A percentile compares a stretch with the other conserved stretches of the same genome.
These are phyloP conservation scores for Bonia amplexicaulis DNA, from an alignment of 176 grass and related monocot species.

Conservation along the genomic window DNA sequence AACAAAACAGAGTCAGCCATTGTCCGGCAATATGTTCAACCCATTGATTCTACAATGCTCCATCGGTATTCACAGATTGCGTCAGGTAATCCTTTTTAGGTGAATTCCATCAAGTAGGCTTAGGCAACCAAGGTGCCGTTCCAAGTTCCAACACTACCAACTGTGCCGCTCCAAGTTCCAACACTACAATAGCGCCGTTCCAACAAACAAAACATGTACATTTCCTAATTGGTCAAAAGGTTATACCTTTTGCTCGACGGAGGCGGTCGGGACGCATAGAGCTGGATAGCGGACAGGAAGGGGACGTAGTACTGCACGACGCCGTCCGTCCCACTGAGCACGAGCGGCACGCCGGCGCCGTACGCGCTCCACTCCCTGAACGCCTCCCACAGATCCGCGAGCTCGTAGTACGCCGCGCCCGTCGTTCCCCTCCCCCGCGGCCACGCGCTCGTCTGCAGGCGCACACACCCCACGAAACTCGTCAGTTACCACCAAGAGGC, in stretches of 20 bases:
- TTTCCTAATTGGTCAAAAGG: background rate
- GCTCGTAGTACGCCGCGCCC: constrained; percentile 45
- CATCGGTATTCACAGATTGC: background rate
- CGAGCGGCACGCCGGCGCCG: constrained; percentile 65
- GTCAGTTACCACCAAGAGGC: background rate
- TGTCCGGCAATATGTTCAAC: constrained; percentile 5
- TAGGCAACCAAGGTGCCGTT: background rate
- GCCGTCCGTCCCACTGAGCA: constrained; percentile 54
- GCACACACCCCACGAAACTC: background rate
- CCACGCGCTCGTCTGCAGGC: constrained; percentile 19
- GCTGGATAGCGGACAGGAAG: constrained; percentile 73
- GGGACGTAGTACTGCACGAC: constrained; percentile 89
- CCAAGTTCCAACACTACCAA: too few relatives aligned
- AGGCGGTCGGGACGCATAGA: constrained; percentile 38
- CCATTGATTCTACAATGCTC: background rate
- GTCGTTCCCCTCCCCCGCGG: background rate
- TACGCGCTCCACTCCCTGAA: constrained; percentile 87
- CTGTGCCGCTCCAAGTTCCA: background rate
- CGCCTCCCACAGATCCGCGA: constrained; percentile 76
- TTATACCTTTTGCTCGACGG: constrained; percentile 17
- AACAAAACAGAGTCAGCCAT: background rate
- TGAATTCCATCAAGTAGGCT: background rate
- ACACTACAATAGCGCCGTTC: background rate
- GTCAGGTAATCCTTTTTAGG: background rate
- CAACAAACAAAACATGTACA: background rate